Evolutionary conservation across 2,329 filamentous ascomycete species (phyloP), one percentile per base, ranked within the genome.

Genomic region (Colletotrichum theobromicola): DNA sequence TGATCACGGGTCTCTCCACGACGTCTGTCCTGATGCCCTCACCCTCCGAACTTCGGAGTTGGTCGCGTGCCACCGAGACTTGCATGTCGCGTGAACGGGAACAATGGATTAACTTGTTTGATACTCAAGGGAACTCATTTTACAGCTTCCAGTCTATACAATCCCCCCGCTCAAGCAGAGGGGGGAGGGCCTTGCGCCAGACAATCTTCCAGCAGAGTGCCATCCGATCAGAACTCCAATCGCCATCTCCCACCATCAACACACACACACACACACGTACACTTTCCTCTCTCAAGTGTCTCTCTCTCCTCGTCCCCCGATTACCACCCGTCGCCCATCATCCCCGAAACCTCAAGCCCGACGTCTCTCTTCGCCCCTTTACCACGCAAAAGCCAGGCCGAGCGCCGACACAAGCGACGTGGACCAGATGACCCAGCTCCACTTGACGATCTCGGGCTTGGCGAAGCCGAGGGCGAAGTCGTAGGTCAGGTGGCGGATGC

Each of bases 401-500:
- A 88, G 78, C 77, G 80, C 87, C 72, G 77, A 84, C 5, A 89
- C 80, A 34, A 89, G 80, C 50, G 85, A 87, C 10, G 81, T 79
- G 9, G 82, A 83, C 87, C 89, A 90, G 71, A 91, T 82, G 34
- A 83, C 82, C 80, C 84, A 86, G 77, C 89, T 88, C 37, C 83
- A 84, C 77, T 82, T 83, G 77, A 84, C 79, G 76, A 91, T 88
- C 18, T 84, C 81, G 1, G 82, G 67, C 85, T 87, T 88, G 75
- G 83, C 78, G 80, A 90, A 91, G 35, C 89, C 90, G 77, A 84
- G 81, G 57, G 85, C 87, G 9, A 87, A 70, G 76, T 92, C 90
- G 81, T 88, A 90, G 61, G 85, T 79, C 57, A 92, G 82, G 77
- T 92, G 90, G 78, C 89, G 86, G 70, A 87, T 79, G 75, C 90